phyloP scores from a whole-genome alignment of 768 basidiomycete species.

The Hypholoma sublateritium region DNA sequence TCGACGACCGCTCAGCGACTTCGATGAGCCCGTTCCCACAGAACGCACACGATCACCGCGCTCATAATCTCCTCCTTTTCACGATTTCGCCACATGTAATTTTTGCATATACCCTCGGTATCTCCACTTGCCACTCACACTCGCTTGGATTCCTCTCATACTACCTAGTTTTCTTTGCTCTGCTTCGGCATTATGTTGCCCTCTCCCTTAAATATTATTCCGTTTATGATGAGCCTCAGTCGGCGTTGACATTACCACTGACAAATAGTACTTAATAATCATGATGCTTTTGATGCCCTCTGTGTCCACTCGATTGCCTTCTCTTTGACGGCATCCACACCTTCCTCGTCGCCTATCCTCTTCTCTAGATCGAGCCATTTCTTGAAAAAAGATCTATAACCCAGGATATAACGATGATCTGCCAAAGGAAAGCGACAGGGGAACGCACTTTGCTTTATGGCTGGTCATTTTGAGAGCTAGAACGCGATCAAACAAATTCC shows the following conservation, averaged over 20 bases:
- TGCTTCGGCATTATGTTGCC: conserved; percentile 26
- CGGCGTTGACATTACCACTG: conserved; percentile 22
- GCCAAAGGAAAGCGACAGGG: background rate
- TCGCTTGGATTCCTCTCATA: conserved; percentile 53
- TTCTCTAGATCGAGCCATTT: conserved; percentile 93
- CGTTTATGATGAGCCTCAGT: conserved; percentile 18
- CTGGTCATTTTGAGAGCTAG: conserved; percentile 86
- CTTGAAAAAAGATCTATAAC: conserved; percentile 85
- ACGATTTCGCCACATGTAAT: conserved; percentile 34
- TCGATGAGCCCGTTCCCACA: conserved; percentile 56
- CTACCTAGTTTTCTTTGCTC: conserved; percentile 31
- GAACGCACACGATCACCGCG: conserved; percentile 63
- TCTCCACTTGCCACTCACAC: conserved; percentile 37
- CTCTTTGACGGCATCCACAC: conserved; percentile 76
- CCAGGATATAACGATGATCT: background rate
- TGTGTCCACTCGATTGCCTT: conserved; percentile 93
- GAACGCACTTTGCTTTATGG: conserved; percentile 89
- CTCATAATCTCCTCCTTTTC: conserved; percentile 37
- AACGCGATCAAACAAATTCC: conserved; percentile 86
- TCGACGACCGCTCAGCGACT: conserved; percentile 70
- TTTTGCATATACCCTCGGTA: conserved; percentile 50
- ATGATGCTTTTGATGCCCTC: conserved; percentile 37
- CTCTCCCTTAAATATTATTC: conserved; percentile 24
- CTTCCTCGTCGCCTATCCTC: conserved; percentile 83
- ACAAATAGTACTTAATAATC: conserved; percentile 25